Base-by-base conservation (phyloP, 2,329 filamentous ascomycete species). In the Calonectria hongkongensis region DNA sequence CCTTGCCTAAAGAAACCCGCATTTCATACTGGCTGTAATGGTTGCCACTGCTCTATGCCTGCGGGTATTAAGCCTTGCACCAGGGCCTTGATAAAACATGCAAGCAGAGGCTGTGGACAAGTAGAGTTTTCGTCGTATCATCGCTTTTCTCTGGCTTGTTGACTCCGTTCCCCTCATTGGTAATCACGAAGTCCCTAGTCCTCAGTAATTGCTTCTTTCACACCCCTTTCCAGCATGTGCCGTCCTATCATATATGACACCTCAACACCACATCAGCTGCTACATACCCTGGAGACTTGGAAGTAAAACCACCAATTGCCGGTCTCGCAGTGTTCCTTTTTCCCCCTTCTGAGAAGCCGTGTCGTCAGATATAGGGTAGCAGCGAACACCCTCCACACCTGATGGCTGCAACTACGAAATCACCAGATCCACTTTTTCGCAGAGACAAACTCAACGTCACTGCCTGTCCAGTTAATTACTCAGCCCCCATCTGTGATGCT, bases 351-450 rank as follows among this genome's bases (percentile, higher is more conserved):
- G 36, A 41, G 6, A 21, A 10, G 39, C 33, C 9, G 21, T 12
- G 50, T 41, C 60, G 45, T n/a, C 5, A 9, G 15, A 63, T 72
- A 58, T 56, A 74, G 70, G 74, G 48, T 64, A 73, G 60, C 36
- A 28, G 16, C 21, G 47, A 28, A 66, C 54, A 63, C 67, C 56
- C 63, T 68, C 70, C 68, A 27, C 66, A 66, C 58, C 39, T 18
- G n/a, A 64, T 41, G 48, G 47, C 50, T 43, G 39, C 45, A 47
- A 64, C 67, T 50, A 66, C 30, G 18, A 47, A 45, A 63, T 13
- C 7, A 27, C 39, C 28, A 63, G 71, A 48, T 72, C 77, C 75
- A 78, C 75, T 74, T 76, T 75, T 75, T 74, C 70, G 28, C 43
- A 67, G 63, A 74, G 62, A 70, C 68, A 66, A 60, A 58, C 21